Evolutionary conservation across 202 grass and related monocot genomes (phyloP).

Genomic region (Panicum virgatum): DNA sequence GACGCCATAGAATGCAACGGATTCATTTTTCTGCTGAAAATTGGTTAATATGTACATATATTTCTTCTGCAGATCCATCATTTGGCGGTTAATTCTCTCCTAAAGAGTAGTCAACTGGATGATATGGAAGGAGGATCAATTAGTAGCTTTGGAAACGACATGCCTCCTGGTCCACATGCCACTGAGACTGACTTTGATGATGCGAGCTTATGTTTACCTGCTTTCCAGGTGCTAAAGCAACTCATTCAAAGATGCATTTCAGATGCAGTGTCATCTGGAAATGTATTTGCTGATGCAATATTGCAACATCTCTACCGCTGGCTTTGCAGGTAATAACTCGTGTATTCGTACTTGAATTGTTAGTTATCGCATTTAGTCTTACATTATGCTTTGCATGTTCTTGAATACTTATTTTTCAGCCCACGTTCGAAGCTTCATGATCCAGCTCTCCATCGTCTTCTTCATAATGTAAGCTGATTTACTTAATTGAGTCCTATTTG

Average conservation of each 20-base stretch:
- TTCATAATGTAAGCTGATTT: conserved; percentile 82
- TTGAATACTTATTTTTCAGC: conserved; percentile 62
- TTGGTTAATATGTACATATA: conserved; percentile 7
- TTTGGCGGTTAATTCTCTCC: conserved; percentile 89
- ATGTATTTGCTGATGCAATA: conserved; percentile 93
- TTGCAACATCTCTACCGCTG: conserved; percentile 92
- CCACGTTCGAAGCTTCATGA: conserved; percentile 96
- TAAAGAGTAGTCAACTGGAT: conserved; percentile 90
- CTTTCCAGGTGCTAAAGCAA: conserved; percentile 92
- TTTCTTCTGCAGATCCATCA: conserved; percentile 89
- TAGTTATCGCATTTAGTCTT: conserved; percentile 6
- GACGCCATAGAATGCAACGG: not conserved
- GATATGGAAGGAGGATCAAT: conserved; percentile 87
- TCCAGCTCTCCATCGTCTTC: conserved; percentile 88
- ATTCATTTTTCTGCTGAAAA: conserved; percentile 13
- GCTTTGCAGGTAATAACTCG: conserved; percentile 79
- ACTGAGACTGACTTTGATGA: conserved; percentile 77
- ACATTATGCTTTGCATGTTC: conserved; percentile 27
- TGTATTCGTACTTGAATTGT: conserved; percentile 30
- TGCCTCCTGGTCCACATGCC: conserved; percentile 43
- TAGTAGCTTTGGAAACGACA: conserved; percentile 57
- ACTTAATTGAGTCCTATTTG: conserved; percentile 3
- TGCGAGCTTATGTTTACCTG: conserved; percentile 62
- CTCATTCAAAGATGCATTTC: conserved; percentile 92
- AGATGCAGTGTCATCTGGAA: conserved; percentile 90